Conservation (phyloP, 371 early-diverging fungal species). For the Lichtheimia hyalospora region DNA sequence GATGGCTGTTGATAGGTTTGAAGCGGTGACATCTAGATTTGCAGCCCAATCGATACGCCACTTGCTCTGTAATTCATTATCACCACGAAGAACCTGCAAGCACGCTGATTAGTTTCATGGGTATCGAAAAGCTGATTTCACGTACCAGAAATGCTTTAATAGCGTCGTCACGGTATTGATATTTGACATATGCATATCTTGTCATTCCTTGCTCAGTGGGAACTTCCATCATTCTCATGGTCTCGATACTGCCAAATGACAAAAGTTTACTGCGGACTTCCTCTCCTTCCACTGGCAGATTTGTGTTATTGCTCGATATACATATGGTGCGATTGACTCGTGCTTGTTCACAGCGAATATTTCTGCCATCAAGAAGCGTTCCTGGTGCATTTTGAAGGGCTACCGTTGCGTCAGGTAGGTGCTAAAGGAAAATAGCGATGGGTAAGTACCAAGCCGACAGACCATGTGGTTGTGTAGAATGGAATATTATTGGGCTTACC, state of each 20-base stretch:
- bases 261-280: conserved; percentile 5
- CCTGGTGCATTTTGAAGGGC: conserved; percentile 74
- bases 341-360: conserved; percentile 83
- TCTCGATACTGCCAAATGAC: conserved; percentile 70
- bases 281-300: neutral
- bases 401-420: conserved; percentile 52
- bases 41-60: conserved; percentile 78
- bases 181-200: conserved; percentile 66
- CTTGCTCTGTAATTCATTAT: neutral
- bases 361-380: conserved; percentile 67
- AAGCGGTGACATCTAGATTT: conserved; percentile 34
- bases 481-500: conserved; percentile 24
- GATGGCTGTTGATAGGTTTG: neutral
- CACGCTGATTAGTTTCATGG: neutral
- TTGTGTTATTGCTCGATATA: conserved; percentile 38
- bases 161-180: conserved; percentile 78
- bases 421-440: conserved; percentile 15
- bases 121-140: neutral
- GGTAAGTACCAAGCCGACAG: neutral
- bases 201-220: conserved; percentile 47
- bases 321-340: conserved; percentile 82
- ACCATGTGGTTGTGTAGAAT: neutral
- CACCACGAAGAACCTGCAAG: neutral
- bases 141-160: conserved; percentile 70
- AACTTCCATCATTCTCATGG: conserved; percentile 56